Evolutionary conservation across 768 basidiomycete species (phyloP).

Genomic region (Termitomyces sp.): DNA sequence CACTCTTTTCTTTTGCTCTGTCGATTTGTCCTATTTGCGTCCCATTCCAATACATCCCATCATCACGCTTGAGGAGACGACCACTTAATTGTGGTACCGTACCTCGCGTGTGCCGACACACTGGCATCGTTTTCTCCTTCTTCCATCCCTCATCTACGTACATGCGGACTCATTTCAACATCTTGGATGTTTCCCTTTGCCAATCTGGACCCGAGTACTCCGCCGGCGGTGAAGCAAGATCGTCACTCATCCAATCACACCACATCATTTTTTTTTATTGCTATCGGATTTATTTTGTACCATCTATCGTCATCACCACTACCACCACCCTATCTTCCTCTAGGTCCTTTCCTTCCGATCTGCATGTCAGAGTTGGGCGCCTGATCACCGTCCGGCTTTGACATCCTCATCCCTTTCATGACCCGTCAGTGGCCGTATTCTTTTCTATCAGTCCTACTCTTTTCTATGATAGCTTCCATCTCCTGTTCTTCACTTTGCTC

Average conservation of each 20-base stretch:
- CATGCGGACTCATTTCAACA: slow-evolving; percentile 22
- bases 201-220: slow-evolving; percentile 13
- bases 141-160: slow-evolving; percentile 16
- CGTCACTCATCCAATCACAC: slow-evolving; percentile 15
- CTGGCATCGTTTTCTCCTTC: slow-evolving; percentile 44
- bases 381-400: slow-evolving; percentile 33
- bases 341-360: slow-evolving; percentile 4
- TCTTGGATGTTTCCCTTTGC: slow-evolving; percentile 19
- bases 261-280: slow-evolving; percentile 33
- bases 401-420: slow-evolving; percentile 8
- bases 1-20: slow-evolving; percentile 32
- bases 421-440: slow-evolving; percentile 9
- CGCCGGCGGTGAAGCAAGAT: slow-evolving; percentile 13
- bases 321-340: background rate
- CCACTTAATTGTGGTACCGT: slow-evolving; percentile 80
- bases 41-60: slow-evolving; percentile 51
- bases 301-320: slow-evolving; percentile 5
- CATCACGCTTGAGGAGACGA: slow-evolving; percentile 64
- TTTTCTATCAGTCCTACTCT: slow-evolving; percentile 14
- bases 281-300: slow-evolving; percentile 35
- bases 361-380: slow-evolving; percentile 24
- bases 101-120: slow-evolving; percentile 75
- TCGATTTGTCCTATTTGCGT: slow-evolving; percentile 32
- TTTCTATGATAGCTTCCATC: slow-evolving; percentile 17
- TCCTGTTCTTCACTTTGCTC: slow-evolving; percentile 11